Evolutionary conservation across 306 rosid species (phyloP), one percentile per base, ranked within the genome.

Genomic region (Comarum palustre): DNA sequence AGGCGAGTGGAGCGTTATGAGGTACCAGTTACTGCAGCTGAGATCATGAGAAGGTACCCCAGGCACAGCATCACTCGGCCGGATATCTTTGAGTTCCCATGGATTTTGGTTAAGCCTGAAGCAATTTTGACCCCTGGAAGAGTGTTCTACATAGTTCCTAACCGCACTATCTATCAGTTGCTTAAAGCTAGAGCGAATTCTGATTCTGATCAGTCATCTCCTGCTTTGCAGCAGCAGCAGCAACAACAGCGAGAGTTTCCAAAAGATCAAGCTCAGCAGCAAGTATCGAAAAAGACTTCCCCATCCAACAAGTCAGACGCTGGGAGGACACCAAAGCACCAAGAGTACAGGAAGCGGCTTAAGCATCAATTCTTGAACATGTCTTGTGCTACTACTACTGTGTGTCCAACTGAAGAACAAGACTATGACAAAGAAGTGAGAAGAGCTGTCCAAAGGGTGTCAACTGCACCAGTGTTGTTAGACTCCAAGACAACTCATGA

Each of bases 31-130:
- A 75, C 45, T 25, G 96, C 91, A 24, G 68, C 74, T 32, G 93
- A 92, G 64, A 77, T 92, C 5, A 66, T 92, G 77, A 73, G 60
- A 32, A 86, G 70, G 66, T 83, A 87, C 71, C 97, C 93, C 0
- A 84, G 91, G 52, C 91, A 87, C 83, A 71, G 81, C 75, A 64
- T 92, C 52, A 86, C 93, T 63, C 80, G 90, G 14, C 86, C 96
- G 4, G 96, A 89, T 69, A 77, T 92, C 8, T 89, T 92, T 54
- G 74, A 83, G 73, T 77, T 27, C 20, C 93, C 97, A 10, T 89
- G 91, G 93, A 82, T 92, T 79, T 90, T 87, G 65, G 81, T 92
- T 4, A 92, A 85, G 45, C 83, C 89, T 3, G 93, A 85, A 16
- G 83, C 92, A 17, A 15, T 86, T 82, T 77, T 89, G 69, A 71